A percentile compares a stretch with the other conserved stretches of the same genome.
Conservation (phyloP, 2,329 filamentous ascomycete genomes). For the Fusarium humuli region DNA sequence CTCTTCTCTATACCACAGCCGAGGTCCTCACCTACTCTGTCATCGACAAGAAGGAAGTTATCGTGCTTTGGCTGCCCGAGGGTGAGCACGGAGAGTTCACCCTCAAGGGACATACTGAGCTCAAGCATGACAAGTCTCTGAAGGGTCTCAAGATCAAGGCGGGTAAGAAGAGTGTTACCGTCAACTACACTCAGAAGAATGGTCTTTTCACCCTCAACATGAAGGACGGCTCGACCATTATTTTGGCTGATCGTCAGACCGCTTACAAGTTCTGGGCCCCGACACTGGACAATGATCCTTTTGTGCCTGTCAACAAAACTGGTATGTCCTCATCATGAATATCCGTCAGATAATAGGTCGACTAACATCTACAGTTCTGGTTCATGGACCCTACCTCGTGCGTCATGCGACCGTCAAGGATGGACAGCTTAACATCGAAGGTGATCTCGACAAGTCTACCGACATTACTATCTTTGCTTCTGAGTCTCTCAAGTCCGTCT, state of each 20-base stretch:
- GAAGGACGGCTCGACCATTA: constrained; percentile 59
- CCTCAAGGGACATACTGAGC: constrained; percentile 52
- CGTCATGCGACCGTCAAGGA: constrained; percentile 56
- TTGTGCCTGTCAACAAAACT: constrained; percentile 58
- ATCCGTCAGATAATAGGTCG: fast-evolving
- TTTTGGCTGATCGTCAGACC: constrained; percentile 64
- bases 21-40: constrained; percentile 65
- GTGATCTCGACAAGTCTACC: constrained; percentile 58
- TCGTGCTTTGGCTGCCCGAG: constrained; percentile 65
- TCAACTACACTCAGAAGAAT: constrained; percentile 61
- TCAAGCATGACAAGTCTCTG: constrained; percentile 46
- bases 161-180: constrained; percentile 55
- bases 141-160: constrained; percentile 56
- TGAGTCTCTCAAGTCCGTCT: constrained; percentile 56
- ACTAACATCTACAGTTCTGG: constrained; percentile 53
- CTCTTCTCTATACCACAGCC: constrained; percentile 65
- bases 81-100: constrained; percentile 67
- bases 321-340: constrained; percentile 45
- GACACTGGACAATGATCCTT: constrained; percentile 59
- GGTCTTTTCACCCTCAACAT: constrained; percentile 62
- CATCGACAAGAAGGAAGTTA: constrained; percentile 59
- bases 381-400: constrained; percentile 65
- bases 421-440: constrained; percentile 56
- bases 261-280: constrained; percentile 70
- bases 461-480: constrained; percentile 62